Evolutionary conservation across 345 rosid species (phyloP).

Genomic region (Stellera chamaejasme): DNA sequence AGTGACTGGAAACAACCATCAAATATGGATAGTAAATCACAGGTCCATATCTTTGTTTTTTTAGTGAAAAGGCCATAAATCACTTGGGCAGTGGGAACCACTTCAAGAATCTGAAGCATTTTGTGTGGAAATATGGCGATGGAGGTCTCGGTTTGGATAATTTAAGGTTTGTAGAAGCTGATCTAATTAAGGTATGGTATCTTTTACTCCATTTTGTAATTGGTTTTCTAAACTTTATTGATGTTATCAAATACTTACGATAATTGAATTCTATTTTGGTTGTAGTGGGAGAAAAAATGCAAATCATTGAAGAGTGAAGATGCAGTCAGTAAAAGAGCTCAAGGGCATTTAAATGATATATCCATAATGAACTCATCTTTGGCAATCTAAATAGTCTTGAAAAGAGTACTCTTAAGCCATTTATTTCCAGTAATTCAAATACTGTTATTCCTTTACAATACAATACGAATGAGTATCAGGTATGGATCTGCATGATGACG

Average conservation of each 20-base stretch:
- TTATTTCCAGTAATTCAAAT: slow-evolving; percentile 30
- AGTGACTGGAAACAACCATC: slow-evolving; percentile 2
- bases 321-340: slow-evolving; percentile 24
- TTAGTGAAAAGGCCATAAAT: slow-evolving; percentile 53
- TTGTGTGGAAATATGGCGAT: slow-evolving; percentile 64
- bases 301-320: slow-evolving; percentile 35
- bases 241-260: not conserved
- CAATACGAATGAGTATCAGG: slow-evolving; percentile 81
- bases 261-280: slow-evolving; percentile 7
- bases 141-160: slow-evolving; percentile 44
- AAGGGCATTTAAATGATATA: slow-evolving; percentile 65
- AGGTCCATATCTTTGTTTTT: too few species aligned
- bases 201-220: not conserved
- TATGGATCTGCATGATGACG: slow-evolving; percentile 27
- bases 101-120: slow-evolving; percentile 71
- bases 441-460: slow-evolving; percentile 88
- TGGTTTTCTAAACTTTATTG: not conserved
- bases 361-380: slow-evolving; percentile 50
- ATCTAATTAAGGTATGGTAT: slow-evolving; percentile 50
- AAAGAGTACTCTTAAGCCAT: slow-evolving; percentile 31
- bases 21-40: not conserved
- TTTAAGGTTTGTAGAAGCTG: slow-evolving; percentile 46
- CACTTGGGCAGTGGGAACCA: slow-evolving; percentile 70
- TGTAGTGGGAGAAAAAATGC: slow-evolving; percentile 77
- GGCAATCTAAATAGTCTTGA: slow-evolving; percentile 41